Evolutionary conservation across 164 flowering plant genomes (phyloP), one percentile per base, ranked within the genome.

Genomic region (Tetrastigma voinierianum): DNA sequence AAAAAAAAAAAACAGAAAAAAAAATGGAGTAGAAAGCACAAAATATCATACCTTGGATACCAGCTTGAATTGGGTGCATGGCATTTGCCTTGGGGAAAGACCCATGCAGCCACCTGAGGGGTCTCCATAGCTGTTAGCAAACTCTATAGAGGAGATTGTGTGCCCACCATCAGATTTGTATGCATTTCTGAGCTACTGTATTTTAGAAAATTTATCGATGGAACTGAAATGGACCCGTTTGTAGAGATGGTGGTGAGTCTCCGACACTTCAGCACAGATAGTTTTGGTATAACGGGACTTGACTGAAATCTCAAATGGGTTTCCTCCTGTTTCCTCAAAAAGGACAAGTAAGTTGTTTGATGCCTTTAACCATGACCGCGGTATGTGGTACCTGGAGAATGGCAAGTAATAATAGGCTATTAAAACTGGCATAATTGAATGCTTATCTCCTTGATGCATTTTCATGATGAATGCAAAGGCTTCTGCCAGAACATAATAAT

Each of bases 101-200:
- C 8, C 67, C 80, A 67, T 82, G 82, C 98, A 94, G 74, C 82
- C 78, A 20, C 98, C 97, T 10, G 64, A 66, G 59, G 98, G 97
- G 57, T 88, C 87, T 67, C 98, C 97, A 72, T 85, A 94, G 80
- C 98, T n/a, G n/a, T n/a, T 91, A 32, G 97, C 98, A 77, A 91
- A 92, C 52, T 78, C 77, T 32, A 92, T 76, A 46, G 87, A 72
- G 20, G 87, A 73, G 46, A 94, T 89, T 18, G 46, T 65, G 59
- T 85, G 73, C 20, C 89, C 96, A 67, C 78, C 74, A 57, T 86
- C 87, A 76, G 97, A 94, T n/a, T 23, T 64, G 80, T 82, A 91
- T 78, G 75, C 81, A 91, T 72, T 76, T 83, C 90, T 9, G 97
- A n/a, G 74, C 71, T 14, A 46, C 32, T 64, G 70, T 68, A 18